Conservation (phyloP, 164 flowering plant genomes). For the Vitis vinifera region DNA sequence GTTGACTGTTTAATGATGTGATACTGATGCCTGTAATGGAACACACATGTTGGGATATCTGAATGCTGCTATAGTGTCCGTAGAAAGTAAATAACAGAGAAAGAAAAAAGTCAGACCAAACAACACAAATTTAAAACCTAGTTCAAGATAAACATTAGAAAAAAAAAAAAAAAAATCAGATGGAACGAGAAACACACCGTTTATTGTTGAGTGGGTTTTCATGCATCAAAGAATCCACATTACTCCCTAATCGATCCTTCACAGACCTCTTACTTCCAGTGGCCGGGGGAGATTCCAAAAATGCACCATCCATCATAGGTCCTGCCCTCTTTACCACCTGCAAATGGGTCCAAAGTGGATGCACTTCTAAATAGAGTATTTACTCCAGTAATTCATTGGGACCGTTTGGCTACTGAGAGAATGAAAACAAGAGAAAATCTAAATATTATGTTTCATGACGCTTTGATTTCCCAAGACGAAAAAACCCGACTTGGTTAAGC, state of each 20-base stretch:
- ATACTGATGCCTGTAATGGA: not conserved
- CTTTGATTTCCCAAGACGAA: not conserved
- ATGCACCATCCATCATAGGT: slow-evolving; percentile 29
- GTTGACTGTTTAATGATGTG: too few species aligned
- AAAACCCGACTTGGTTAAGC: not conserved
- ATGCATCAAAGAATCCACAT: slow-evolving; percentile 26
- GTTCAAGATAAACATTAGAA: too few species aligned
- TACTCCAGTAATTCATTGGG: not conserved
- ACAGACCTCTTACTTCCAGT: slow-evolving; percentile 63
- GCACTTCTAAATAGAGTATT: not conserved
- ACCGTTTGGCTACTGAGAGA: not conserved
- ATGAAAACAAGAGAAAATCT: not conserved
- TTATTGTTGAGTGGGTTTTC: slow-evolving; percentile 32
- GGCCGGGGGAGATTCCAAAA: slow-evolving; percentile 26
- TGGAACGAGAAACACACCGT: slow-evolving; percentile 32
- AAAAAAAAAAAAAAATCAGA: not conserved
- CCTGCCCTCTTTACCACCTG: slow-evolving; percentile 73
- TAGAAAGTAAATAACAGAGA: not conserved
- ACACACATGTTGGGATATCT: not conserved
- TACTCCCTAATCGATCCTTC: slow-evolving; percentile 70
- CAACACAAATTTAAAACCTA: not conserved
- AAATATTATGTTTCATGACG: not conserved
- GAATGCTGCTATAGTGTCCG: not conserved
- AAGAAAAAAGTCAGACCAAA: not conserved
- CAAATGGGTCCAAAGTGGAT: not conserved